phyloP scores from a whole-genome alignment of 2,329 filamentous ascomycete genomes.

The Sporothrix brunneoviolacea region DNA sequence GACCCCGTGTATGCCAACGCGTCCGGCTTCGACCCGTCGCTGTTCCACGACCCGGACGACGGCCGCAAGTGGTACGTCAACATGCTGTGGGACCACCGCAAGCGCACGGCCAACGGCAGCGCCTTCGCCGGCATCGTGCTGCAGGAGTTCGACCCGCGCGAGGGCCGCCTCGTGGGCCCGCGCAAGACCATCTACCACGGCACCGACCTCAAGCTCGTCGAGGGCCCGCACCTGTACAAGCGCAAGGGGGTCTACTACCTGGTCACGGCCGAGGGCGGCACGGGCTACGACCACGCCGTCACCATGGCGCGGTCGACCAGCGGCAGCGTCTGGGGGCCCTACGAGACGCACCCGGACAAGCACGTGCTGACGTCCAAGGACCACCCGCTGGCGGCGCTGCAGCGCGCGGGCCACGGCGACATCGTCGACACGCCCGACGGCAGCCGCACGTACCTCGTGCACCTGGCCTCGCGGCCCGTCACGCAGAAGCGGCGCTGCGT shows the following conservation, averaged over 20 bases:
- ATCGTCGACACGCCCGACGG: slow-evolving; percentile 37
- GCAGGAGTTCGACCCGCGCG: slow-evolving; percentile 48
- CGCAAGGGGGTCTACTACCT: slow-evolving; percentile 54
- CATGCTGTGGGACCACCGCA: slow-evolving; percentile 50
- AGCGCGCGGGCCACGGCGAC: slow-evolving; percentile 46
- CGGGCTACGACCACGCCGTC: slow-evolving; percentile 52
- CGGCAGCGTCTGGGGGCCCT: slow-evolving; percentile 49
- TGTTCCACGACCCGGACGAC: slow-evolving; percentile 49
- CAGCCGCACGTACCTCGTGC: slow-evolving; percentile 44
- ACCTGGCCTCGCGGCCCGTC: slow-evolving; percentile 44
- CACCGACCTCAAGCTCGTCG: slow-evolving; percentile 46
- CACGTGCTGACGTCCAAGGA: slow-evolving; percentile 50
- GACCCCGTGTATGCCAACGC: slow-evolving; percentile 54
- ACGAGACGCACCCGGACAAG: slow-evolving; percentile 52
- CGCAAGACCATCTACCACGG: slow-evolving; percentile 49
- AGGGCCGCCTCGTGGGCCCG: slow-evolving; percentile 46
- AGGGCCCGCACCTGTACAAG: slow-evolving; percentile 54
- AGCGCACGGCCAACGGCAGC: slow-evolving; percentile 29
- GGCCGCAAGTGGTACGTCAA: slow-evolving; percentile 52
- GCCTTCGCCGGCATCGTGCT: slow-evolving; percentile 51
- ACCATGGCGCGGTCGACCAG: slow-evolving; percentile 48
- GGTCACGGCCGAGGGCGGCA: slow-evolving; percentile 54
- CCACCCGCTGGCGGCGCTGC: slow-evolving; percentile 40
- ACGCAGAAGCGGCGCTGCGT: slow-evolving; percentile 47
- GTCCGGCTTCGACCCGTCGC: slow-evolving; percentile 48